Evolutionary conservation across 257 asterid genomes (phyloP).

Genomic region (Ilex aquifolium): DNA sequence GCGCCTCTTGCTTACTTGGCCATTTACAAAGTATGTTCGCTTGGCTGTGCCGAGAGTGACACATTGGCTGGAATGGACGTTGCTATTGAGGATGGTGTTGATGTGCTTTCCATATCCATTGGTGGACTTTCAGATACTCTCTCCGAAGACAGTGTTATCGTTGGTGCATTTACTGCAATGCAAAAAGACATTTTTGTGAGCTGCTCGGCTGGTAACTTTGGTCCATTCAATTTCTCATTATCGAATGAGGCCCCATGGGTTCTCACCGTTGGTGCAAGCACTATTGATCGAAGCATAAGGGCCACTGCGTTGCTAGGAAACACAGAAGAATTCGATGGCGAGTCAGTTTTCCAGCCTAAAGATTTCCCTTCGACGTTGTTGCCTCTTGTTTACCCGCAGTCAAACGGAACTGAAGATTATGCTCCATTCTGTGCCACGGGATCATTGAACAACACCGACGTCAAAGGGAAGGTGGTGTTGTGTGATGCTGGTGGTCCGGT

Average conservation of each 20-base stretch:
- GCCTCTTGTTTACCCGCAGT: slow-evolving; percentile 29
- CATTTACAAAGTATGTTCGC: slow-evolving; percentile 30
- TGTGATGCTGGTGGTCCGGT: slow-evolving; percentile 7
- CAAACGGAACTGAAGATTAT: slow-evolving; percentile 1
- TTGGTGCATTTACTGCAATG: slow-evolving; percentile 37
- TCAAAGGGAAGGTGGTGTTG: slow-evolving; percentile 18
- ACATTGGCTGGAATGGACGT: slow-evolving; percentile 41
- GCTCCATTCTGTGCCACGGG: slow-evolving; percentile 15
- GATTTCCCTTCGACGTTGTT: slow-evolving; percentile 9
- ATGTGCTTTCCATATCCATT: slow-evolving; percentile 33
- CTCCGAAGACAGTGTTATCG: slow-evolving; percentile 15
- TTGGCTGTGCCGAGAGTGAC: slow-evolving; percentile 21
- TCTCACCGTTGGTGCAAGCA: slow-evolving; percentile 51
- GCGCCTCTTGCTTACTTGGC: slow-evolving; percentile 61
- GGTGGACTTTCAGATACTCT: not conserved
- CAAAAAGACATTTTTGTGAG: slow-evolving; percentile 44
- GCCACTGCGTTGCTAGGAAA: slow-evolving; percentile 37
- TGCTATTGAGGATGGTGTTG: slow-evolving; percentile 42
- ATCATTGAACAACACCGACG: slow-evolving; percentile 10
- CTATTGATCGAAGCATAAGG: slow-evolving; percentile 26
- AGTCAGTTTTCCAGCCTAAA: slow-evolving; percentile 28
- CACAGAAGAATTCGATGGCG: slow-evolving; percentile 17
- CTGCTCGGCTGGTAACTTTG: slow-evolving; percentile 27
- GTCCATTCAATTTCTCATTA: slow-evolving; percentile 6
- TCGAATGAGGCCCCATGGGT: slow-evolving; percentile 40